Percentiles rank a stretch among this genome's conserved stretches.
phyloP scores from a whole-genome alignment of 805 yeast species.

The Sugiyamaella mastotermitis region DNA sequence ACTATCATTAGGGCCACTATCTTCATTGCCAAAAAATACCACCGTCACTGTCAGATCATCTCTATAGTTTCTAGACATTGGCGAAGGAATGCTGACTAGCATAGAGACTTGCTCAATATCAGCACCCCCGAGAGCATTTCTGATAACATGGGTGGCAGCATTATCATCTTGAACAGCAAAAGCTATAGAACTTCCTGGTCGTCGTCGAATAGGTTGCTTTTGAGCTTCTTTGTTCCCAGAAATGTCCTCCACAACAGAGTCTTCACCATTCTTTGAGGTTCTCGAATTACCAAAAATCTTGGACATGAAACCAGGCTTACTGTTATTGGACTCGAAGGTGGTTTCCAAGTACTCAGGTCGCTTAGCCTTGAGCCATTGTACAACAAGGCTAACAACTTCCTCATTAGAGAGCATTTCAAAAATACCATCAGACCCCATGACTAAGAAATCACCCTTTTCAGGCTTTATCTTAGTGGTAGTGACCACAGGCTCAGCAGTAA shows the following conservation, averaged over 20 bases:
- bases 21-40: conserved; percentile 69
- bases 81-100: conserved; percentile 85
- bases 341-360: conserved; percentile 27
- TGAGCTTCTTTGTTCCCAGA: conserved; percentile 44
- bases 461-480: conserved; percentile 74
- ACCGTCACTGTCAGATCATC: conserved; percentile 97
- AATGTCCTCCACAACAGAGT: conserved; percentile 27
- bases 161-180: conserved; percentile 67
- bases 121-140: conserved; percentile 91
- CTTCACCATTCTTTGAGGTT: conserved; percentile 1
- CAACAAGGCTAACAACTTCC: conserved; percentile 87
- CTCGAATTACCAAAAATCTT: conserved; percentile 7
- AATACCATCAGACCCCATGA: conserved; percentile 90
- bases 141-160: conserved; percentile 85
- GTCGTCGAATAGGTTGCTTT: conserved; percentile 67
- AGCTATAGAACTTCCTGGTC: conserved; percentile 18
- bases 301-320: conserved; percentile 11
- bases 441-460: conserved; percentile 73
- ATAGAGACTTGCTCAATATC: conserved; percentile 82
- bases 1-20: conserved; percentile 18
- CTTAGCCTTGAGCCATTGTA: conserved; percentile 83
- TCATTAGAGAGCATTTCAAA: conserved; percentile 89
- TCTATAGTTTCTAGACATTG: conserved; percentile 84
- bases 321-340: conserved; percentile 1
- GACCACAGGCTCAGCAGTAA: conserved; percentile 91